A percentile compares a stretch with the other conserved stretches of the same genome.
Conservation (phyloP, 2,329 filamentous ascomycete genomes). For the Microdochium trichocladiopsis region DNA sequence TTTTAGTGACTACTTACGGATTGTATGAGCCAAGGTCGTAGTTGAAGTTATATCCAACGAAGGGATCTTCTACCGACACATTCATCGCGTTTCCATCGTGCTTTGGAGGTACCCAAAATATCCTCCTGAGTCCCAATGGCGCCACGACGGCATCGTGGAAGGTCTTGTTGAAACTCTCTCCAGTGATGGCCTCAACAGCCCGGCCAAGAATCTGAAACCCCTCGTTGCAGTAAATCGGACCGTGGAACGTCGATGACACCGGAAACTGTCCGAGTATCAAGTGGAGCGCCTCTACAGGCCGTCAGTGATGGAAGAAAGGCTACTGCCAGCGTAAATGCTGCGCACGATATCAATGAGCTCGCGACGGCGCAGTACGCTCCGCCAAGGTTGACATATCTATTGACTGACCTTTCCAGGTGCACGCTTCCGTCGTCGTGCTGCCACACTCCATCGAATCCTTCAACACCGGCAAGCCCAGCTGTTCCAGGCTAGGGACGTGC, state of each 20-base stretch:
- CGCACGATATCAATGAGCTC: too few relatives aligned
- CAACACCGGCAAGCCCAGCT: too few relatives aligned
- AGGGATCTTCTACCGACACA: too few relatives aligned
- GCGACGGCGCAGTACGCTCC: too few relatives aligned
- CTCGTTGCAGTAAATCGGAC: conserved; percentile 4
- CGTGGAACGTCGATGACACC: neutral
- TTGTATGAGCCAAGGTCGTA: conserved; percentile 7
- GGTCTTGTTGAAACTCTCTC: conserved; percentile 6
- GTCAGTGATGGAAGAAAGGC: neutral
- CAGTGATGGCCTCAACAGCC: conserved; percentile 4
- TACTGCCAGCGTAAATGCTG: neutral
- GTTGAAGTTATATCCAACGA: too few relatives aligned
- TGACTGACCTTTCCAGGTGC: too few relatives aligned
- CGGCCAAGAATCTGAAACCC: conserved; percentile 3
- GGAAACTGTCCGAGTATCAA: conserved; percentile 1
- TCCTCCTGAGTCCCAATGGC: neutral
- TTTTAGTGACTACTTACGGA: too few relatives aligned
- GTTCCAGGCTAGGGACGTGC: too few relatives aligned
- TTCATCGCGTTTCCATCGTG: too few relatives aligned
- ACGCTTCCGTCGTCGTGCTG: too few relatives aligned
- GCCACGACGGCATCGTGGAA: conserved; percentile 1
- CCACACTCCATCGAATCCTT: too few relatives aligned
- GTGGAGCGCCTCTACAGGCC: neutral
- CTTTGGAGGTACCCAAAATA: conserved; percentile 2
- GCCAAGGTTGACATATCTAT: too few relatives aligned